Evolutionary conservation across 2,329 filamentous ascomycete genomes (phyloP), one percentile per base, ranked within the genome.

Genomic region (Monascus ruber): DNA sequence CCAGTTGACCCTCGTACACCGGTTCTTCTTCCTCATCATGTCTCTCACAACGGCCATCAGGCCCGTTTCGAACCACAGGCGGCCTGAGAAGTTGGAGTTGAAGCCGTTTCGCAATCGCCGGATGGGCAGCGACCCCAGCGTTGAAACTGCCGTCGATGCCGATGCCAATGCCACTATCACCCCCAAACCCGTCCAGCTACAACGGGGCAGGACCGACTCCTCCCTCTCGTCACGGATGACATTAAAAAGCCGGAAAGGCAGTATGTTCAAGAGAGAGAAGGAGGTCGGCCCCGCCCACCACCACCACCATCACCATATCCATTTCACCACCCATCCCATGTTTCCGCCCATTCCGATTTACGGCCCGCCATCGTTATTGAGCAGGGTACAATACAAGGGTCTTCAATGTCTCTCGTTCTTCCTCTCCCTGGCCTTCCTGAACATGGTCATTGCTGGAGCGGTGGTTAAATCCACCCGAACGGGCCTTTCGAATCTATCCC

Each of bases 311-410:
- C 63, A 62, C 10, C 54, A 68, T 26, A 79, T 82, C 0, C 77
- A 79, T 1, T 79, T 79, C 5, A 73, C 77, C 46, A 88, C 84
- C 2, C 81, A 88, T 48, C 83, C 85, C 3, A 66, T 94, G 4
- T 95, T 95, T 48, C 87, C 87, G 5, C 84, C 85, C 2, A 62
- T 94, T 6, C 87, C 87, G 0, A 67, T 85, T 1, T 94, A 94
- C 51, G 84, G 84, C 0, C 81, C 85, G 0, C 79, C 86, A 0
- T 80, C 82, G 1, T 37, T 74, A 0, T 42, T 81, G n/a, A 72
- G 79, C 35, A 70, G 76, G 27, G 27, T 86, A 1, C 81, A 88
- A 47, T 84, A 77, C 54, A 59, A 71, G 26, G 64, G 72, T 10
- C 83, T 91, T 43, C 73, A 80, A 6, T 47, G 74, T 1, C 73